A percentile compares a stretch with the other conserved stretches of the same genome.
phyloP scores from a whole-genome alignment of 352 stramenopile genomes.

The Phytophthora meadii region DNA sequence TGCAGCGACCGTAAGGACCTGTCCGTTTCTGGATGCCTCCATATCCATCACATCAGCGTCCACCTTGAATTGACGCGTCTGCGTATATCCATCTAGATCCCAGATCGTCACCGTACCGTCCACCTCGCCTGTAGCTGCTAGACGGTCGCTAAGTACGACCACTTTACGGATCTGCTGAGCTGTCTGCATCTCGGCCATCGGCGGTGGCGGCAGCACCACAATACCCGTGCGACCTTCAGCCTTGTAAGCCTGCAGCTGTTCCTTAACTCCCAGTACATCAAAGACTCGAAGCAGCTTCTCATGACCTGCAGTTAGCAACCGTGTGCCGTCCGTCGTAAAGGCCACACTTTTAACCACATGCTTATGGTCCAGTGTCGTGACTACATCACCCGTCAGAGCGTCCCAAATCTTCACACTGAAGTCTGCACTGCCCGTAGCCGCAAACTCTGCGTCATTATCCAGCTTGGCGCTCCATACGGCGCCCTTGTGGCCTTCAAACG shows the following conservation, averaged over 20 bases:
- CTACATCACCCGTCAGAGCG: slow-evolving; percentile 93
- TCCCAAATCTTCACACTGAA: slow-evolving; percentile 98
- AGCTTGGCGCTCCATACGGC: slow-evolving; percentile 93
- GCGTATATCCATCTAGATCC: slow-evolving; percentile 61
- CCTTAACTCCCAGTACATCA: slow-evolving; percentile 73
- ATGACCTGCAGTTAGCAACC: slow-evolving; percentile 93
- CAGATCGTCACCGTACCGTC: slow-evolving; percentile 77
- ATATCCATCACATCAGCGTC: slow-evolving; percentile 86
- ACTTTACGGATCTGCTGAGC: slow-evolving; percentile 84
- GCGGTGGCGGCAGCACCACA: slow-evolving; percentile 52
- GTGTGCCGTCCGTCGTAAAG: slow-evolving; percentile 89
- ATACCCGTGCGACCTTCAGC: slow-evolving; percentile 69
- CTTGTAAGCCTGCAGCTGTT: slow-evolving; percentile 66
- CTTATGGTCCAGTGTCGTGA: slow-evolving; percentile 95
- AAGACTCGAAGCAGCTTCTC: slow-evolving; percentile 96
- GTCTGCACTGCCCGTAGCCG: slow-evolving; percentile 93
- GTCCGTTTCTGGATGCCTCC: slow-evolving; percentile 70
- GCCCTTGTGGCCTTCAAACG: slow-evolving; percentile 97
- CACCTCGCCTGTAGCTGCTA: slow-evolving; percentile 75
- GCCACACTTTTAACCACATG: slow-evolving; percentile 97
- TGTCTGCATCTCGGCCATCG: slow-evolving; percentile 60
- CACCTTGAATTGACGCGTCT: slow-evolving; percentile 65
- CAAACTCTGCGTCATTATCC: slow-evolving; percentile 82
- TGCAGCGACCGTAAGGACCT: slow-evolving; percentile 90
- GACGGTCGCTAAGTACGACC: slow-evolving; percentile 58